phyloP scores from a whole-genome alignment of 495 filamentous ascomycete species.

The Sabuloglossum arenarium region DNA sequence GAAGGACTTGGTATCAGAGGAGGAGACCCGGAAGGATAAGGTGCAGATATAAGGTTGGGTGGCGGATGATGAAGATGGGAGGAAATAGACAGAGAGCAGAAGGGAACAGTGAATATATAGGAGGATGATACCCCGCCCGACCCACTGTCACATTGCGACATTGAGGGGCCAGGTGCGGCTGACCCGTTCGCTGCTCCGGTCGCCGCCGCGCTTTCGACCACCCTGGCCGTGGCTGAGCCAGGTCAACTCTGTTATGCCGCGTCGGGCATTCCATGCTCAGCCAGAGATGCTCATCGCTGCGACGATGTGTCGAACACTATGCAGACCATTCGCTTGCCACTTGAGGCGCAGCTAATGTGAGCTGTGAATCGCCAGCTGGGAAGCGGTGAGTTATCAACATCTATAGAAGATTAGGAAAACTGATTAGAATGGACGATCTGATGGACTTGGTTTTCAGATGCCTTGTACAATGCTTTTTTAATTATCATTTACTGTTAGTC shows the following conservation, averaged over 20 bases:
- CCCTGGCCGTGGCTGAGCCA: not conserved
- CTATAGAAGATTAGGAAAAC: no score
- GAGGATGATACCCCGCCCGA: not conserved
- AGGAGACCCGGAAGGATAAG: no score
- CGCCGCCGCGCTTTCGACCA: not conserved
- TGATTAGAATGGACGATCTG: not conserved
- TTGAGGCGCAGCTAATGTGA: not conserved
- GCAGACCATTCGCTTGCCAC: not conserved
- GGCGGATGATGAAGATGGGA: no score
- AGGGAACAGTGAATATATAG: not conserved
- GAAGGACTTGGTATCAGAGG: no score
- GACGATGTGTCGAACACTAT: no score
- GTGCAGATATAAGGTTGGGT: no score
- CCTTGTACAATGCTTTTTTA: no score
- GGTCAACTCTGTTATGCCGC: not conserved
- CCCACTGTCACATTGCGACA: not conserved
- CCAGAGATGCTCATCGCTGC: not conserved
- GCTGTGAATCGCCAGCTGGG: not conserved
- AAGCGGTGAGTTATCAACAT: no score
- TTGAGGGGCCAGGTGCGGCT: not conserved
- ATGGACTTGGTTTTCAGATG: no score
- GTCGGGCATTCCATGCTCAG: no score
- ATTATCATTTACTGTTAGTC: no score
- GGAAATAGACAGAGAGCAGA: no score
- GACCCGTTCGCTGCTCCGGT: not conserved